Base-by-base conservation (phyloP, 2,329 filamentous ascomycete genomes). In the Xylaria multiplex region DNA sequence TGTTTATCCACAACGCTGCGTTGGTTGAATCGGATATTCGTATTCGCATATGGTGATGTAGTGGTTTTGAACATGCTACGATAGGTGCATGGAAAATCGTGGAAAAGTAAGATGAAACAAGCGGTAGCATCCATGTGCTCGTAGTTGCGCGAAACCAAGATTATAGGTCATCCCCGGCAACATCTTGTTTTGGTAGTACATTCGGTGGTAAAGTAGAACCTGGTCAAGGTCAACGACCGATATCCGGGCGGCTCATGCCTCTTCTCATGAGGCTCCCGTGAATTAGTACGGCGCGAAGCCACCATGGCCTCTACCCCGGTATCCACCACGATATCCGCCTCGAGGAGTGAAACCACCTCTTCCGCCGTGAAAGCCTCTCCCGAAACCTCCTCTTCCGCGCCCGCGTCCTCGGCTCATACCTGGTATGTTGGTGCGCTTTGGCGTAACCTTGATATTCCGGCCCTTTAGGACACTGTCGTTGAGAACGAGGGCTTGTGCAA, bases 391-490 rank as follows among this genome's bases (percentile, higher is more conserved):
- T 50, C 87, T 81, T 8, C 86, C 84, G 62, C 83, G 82, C 63
- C 83, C 89, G 58, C 92, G 85, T 32, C 93, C 93, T 70, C 95
- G 89, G 72, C 88, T 91, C 93, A 99, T 95, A 67, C 96, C 96
- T 1, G 96, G 96, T 59, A 99, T 84, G 78, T 99, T 99, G 73
- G 96, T 99, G 68, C 96, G 91, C 84, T 99, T 99, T 40, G 96
- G 95, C 8, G 82, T 83, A 77, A 98, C 96, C 88, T 99, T 99
- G 79, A 99, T 88, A 79, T 96, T 96, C 75, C 96, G 89, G 69
- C 93, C 94, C 75, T 96, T 93, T 82, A 99, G 97, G 64, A 96
- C 86, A 79, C 93, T 97, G 82, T 99, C 96, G 79, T 99, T 98
- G 64, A 99, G 85, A 46, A 98, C 93, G 67, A 99, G 86, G 30